Percentiles rank a stretch among this genome's conserved stretches.
Evolutionary conservation across 345 rosid genomes (phyloP).

Genomic region (Populus tremula): DNA sequence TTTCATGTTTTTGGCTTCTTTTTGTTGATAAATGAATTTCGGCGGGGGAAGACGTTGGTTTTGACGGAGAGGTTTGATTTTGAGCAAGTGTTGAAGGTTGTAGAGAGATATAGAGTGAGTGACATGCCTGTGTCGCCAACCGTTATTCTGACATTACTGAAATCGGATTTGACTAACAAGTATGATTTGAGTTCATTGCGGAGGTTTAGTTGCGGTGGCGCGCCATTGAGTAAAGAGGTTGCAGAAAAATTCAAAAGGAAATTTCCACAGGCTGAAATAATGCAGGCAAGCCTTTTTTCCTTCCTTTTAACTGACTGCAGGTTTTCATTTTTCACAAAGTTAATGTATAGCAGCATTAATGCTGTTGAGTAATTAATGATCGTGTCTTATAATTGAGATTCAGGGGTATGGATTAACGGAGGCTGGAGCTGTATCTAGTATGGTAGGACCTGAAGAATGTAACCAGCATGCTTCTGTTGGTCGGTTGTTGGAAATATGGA

Average conservation of each 20-base stretch:
- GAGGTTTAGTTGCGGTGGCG: slow-evolving; percentile 64
- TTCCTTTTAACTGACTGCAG: no score
- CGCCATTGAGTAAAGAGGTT: slow-evolving; percentile 73
- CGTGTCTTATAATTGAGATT: background rate
- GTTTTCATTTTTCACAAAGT: no score
- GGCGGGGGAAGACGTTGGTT: slow-evolving; percentile 43
- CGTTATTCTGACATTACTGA: slow-evolving; percentile 54
- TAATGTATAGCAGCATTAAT: no score
- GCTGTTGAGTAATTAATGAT: background rate
- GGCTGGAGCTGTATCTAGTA: slow-evolving; percentile 56
- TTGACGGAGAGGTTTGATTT: slow-evolving; percentile 47
- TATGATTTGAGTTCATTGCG: slow-evolving; percentile 63
- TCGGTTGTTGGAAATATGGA: slow-evolving; percentile 54
- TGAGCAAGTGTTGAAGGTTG: slow-evolving; percentile 35
- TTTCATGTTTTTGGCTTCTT: slow-evolving; percentile 49
- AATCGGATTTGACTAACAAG: slow-evolving; percentile 61
- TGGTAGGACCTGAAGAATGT: slow-evolving; percentile 48
- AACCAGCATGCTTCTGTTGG: slow-evolving; percentile 58
- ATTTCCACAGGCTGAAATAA: slow-evolving; percentile 60
- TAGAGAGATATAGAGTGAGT: slow-evolving; percentile 53
- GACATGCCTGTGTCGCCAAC: slow-evolving; percentile 82
- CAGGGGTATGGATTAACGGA: slow-evolving; percentile 98
- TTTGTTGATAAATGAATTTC: slow-evolving; percentile 31
- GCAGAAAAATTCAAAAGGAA: slow-evolving; percentile 58
- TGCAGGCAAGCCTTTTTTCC: slow-evolving; percentile 41